A percentile compares a stretch with the other conserved stretches of the same genome.
Evolutionary conservation across 1,284 basidiomycete species (phyloP).

Genomic region (Golubevia pallescens): DNA sequence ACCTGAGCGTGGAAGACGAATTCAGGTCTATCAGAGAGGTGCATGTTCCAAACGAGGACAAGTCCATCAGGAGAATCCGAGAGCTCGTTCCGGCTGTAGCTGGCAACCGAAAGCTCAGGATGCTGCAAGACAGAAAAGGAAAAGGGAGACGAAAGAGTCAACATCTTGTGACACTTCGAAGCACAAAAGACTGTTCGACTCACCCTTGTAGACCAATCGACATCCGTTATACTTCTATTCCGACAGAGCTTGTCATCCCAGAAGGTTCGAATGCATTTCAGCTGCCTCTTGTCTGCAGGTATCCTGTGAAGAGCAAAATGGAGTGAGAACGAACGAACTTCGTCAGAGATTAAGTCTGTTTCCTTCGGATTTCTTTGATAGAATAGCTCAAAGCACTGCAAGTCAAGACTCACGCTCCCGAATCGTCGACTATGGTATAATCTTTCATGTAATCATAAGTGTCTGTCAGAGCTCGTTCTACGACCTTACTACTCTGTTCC

Average conservation of each 20-base stretch:
- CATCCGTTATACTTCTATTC: constrained; percentile 90
- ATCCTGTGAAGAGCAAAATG: constrained; percentile 1
- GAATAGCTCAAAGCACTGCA: constrained; percentile 3
- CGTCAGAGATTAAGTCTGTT: too few species aligned
- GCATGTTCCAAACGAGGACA: constrained; percentile 96
- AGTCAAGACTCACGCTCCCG: constrained; percentile 71
- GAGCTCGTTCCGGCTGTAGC: constrained; percentile 94
- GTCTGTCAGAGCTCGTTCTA: constrained; percentile 93
- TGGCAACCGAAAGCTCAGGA: constrained; percentile 91
- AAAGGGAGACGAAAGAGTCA: too few species aligned
- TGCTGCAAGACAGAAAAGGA: too few species aligned
- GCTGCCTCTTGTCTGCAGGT: constrained; percentile 13
- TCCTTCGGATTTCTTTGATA: too few species aligned
- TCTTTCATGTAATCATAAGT: constrained; percentile 95
- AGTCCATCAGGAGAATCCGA: constrained; percentile 78
- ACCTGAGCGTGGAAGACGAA: constrained; percentile 98
- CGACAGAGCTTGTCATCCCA: constrained; percentile 45
- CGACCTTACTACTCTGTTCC: constrained; percentile 90
- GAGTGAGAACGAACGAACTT: neutral
- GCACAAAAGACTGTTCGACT: too few species aligned
- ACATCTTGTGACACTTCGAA: too few species aligned
- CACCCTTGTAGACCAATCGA: constrained; percentile 97
- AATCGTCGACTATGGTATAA: constrained; percentile 81
- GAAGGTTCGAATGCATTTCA: constrained; percentile 35
- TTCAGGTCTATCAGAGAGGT: constrained; percentile 90